Evolutionary conservation across 768 basidiomycete genomes (phyloP), one percentile per base, ranked within the genome.

Genomic region (Amanita pseudoporphyria): DNA sequence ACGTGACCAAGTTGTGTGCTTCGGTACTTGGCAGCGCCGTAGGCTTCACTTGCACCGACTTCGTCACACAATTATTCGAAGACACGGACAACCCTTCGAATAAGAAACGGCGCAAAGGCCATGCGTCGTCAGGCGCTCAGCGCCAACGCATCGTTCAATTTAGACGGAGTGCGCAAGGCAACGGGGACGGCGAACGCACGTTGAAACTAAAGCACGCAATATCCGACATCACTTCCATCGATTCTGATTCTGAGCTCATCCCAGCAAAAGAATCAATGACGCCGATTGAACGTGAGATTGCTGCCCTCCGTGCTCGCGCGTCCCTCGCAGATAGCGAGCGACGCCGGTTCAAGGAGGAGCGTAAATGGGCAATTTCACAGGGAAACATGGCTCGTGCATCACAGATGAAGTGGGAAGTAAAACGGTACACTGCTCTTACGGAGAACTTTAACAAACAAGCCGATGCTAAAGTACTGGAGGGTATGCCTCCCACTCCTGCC

Each of bases 351-450:
- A 86, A 81, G 68, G 89, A 92, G 65, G 89, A 92, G 65, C 74
- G 79, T 55, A 87, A 89, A 62, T 92, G 89, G 89, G 89, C 89
- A 0, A 61, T 82, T 33, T 84, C 84, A 16, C 81, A 84, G 60
- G 87, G 87, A 0, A 88, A 92, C 60, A 53, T 68, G 38, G 80
- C 85, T 7, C 77, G 87, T 40, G 87, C 87, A 26, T 69, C 73
- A 22, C 82, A 92, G 68, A 79, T 90, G 72, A 81, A 80, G 58
- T 88, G 85, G 82, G 84, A 88, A 63, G 84, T 88, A 52, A 84
- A 84, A 67, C 76, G 82, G 16, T 90, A 87, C 64, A 79, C 83
- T 30, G 78, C 82, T 24, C 67, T 91, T 49, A 86, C 83, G 76
- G 81, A 87, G 64, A 85, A 83, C 53, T 90, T 87, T 58, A 81